Base-by-base conservation (phyloP, 2,329 filamentous ascomycete species). In the Colletotrichum camelliae region DNA sequence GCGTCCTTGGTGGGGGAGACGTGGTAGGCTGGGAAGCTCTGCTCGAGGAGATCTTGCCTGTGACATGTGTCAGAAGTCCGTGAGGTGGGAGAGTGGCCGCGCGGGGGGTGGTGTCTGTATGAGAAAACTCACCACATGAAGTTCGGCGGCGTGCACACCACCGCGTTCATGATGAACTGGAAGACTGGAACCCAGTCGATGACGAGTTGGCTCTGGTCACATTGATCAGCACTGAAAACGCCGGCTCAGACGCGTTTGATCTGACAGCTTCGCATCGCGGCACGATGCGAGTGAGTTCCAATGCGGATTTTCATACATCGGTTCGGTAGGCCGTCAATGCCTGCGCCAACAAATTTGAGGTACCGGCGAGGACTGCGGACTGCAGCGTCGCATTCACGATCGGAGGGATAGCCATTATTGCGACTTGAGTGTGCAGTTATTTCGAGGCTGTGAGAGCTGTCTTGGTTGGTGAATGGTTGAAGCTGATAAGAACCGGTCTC, bases 61-160 rank as follows among this genome's bases (percentile, higher is more conserved):
- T 82, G 71, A 77, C 31, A 18, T 9, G 75, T 74, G 77, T 76
- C 67, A 77, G 79, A 33, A 10, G 27, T 10, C 8, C 6, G 52
- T 13, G n/a, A 5, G 13, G 39, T 9, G 13, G 13, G 13, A 7
- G 18, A 15, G 39, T 43, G 39, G 13, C 18, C 18, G 39, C 24
- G 12, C 5, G 39, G 5, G 39, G 24, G 4, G 4, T 5, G 24
- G 24, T 27, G 24, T 27, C 5, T n/a, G 12, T 57, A 29, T 21
- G 48, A 8, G 13, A 18, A 27, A 16, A 83, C 86, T 79, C 83
- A 92, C 96, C 95, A 98, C 80, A 95, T 82, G 81, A 95, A 95
- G 85, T 98, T 98, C 60, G 94, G 94, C 4, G 96, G 95, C 55
- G 93, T 94, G 83, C 90, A 93, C 75, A 98, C 82, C 39, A 94